These are phyloP conservation scores for Phytopythium oedochilum DNA, from an alignment of 352 stramenopile genomes.

Conservation along the genomic window DNA sequence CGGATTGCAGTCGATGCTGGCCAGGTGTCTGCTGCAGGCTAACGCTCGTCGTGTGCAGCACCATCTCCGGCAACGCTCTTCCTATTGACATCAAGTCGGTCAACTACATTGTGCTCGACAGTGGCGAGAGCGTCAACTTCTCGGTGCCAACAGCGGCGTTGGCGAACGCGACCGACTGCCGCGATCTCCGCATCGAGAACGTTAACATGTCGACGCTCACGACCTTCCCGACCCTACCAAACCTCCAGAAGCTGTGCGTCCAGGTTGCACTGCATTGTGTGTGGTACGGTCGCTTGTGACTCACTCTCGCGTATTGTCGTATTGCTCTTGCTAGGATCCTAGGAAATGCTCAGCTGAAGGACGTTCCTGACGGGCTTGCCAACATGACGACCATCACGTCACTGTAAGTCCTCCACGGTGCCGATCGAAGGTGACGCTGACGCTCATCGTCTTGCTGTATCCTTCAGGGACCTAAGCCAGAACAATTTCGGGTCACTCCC, in stretches of 20 bases:
- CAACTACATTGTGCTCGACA: slow-evolving; percentile 19
- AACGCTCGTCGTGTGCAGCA: slow-evolving; percentile 2
- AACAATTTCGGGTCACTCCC: slow-evolving; percentile 17
- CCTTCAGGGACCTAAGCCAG: slow-evolving; percentile 15
- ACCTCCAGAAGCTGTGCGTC: slow-evolving; percentile 27
- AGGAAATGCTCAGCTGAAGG: slow-evolving; percentile 11
- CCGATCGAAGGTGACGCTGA: too few relatives aligned
- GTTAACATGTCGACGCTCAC: slow-evolving; percentile 23
- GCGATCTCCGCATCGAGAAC: slow-evolving; percentile 33
- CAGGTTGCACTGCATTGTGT: neutral
- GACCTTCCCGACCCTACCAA: slow-evolving; percentile 18
- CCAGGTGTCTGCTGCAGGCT: neutral
- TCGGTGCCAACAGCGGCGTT: slow-evolving; percentile 15
- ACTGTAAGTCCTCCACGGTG: too few relatives aligned
- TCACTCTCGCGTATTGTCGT: too few relatives aligned
- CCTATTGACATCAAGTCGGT: slow-evolving; percentile 28
- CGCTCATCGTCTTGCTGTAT: too few relatives aligned
- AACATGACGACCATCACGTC: slow-evolving; percentile 10
- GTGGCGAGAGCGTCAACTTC: slow-evolving; percentile 16
- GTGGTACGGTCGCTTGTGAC: too few relatives aligned
- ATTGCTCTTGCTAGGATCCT: slow-evolving; percentile 3
- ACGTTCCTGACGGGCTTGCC: slow-evolving; percentile 13
- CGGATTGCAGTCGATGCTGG: too few relatives aligned
- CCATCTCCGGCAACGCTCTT: slow-evolving; percentile 30
- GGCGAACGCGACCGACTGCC: slow-evolving; percentile 18